Evolutionary conservation across 2,329 filamentous ascomycete species (phyloP).

Genomic region (Oidium heveae): DNA sequence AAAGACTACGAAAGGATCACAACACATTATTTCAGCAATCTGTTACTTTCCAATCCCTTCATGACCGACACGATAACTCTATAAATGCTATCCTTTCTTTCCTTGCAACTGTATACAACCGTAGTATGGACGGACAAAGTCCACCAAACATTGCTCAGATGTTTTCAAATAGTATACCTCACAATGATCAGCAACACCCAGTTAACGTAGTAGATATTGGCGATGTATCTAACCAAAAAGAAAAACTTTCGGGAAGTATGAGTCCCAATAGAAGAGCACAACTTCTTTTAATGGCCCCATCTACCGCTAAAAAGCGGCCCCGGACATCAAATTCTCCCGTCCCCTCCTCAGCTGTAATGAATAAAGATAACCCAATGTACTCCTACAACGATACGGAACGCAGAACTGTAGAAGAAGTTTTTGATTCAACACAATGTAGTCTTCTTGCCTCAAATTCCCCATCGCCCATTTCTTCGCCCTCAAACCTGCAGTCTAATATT

Average conservation of each 20-base stretch:
- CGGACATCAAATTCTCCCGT: slow-evolving; percentile 8
- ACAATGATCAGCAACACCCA: slow-evolving; percentile 23
- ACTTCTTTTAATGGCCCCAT: slow-evolving; percentile 14
- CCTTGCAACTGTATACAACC: slow-evolving; percentile 84
- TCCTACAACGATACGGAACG: slow-evolving; percentile 12
- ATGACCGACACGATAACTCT: slow-evolving; percentile 91
- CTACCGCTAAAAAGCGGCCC: slow-evolving; percentile 7
- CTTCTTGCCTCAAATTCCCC: background rate
- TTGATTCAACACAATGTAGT: slow-evolving; percentile 19
- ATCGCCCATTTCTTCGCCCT: slow-evolving; percentile 18
- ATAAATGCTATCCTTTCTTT: slow-evolving; percentile 98
- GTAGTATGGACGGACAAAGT: slow-evolving; percentile 68
- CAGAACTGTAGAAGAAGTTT: slow-evolving; percentile 33
- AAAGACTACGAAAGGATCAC: slow-evolving; percentile 60
- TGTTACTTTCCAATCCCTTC: slow-evolving; percentile 66
- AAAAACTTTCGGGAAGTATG: slow-evolving; percentile 7
- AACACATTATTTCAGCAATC: slow-evolving; percentile 73
- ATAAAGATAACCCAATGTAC: background rate
- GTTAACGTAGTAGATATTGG: slow-evolving; percentile 36
- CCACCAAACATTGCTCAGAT: slow-evolving; percentile 62
- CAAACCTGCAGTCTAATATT: slow-evolving; percentile 31
- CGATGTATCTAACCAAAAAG: slow-evolving; percentile 20
- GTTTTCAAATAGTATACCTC: slow-evolving; percentile 49
- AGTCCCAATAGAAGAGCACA: slow-evolving; percentile 12
- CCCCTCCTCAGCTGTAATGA: background rate